Base-by-base conservation (phyloP, 371 early-diverging fungal genomes). In the Mortierella sp. region DNA sequence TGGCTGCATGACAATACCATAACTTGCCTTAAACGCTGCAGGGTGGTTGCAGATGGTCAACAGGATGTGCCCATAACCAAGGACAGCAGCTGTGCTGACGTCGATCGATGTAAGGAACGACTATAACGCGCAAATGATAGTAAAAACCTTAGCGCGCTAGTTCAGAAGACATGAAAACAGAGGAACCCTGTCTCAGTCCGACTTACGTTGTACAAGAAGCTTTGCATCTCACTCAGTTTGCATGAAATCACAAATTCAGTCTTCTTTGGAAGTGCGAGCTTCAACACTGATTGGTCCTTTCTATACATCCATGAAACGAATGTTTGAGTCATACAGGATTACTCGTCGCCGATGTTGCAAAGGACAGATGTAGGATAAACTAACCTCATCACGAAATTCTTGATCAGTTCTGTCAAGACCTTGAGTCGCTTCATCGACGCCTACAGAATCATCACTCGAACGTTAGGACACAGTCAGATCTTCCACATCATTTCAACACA, bases 11-110 rank as follows among this genome's bases (percentile, higher is more conserved):
- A 44, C 19, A 44, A n/a, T 21, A 17, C 13, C 8, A 47, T 24
- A 47, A 24, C 40, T 57, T 74, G 83, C 88, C 56, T 78, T 69
- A 51, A 86, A 83, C 2, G 88, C 80, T 2, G 83, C 78, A 1
- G 93, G 94, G 69, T 93, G 93, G 49, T 91, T 92, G 68, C 92
- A 92, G 2, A 92, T 82, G 2, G 80, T 79, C 44, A 83, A 55
- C n/a, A 91, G 63, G 13, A 80, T 31, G 3, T 79, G 69, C 1
- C 63, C 62, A 28, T 66, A 53, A 9, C 54, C 64, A 12, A 79
- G 24, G 16, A 79, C 46, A 21, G 52, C 51, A 19, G 3, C 25
- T 1, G 66, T n/a, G 0, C 44, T 39, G 14, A 51, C 25, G 12
- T 31, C 60, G 12, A 69, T n/a, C 0, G 60, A 49, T n/a, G 41